phyloP scores from a whole-genome alignment of 2,329 filamentous ascomycete genomes.

The Incumbomyces lentus region DNA sequence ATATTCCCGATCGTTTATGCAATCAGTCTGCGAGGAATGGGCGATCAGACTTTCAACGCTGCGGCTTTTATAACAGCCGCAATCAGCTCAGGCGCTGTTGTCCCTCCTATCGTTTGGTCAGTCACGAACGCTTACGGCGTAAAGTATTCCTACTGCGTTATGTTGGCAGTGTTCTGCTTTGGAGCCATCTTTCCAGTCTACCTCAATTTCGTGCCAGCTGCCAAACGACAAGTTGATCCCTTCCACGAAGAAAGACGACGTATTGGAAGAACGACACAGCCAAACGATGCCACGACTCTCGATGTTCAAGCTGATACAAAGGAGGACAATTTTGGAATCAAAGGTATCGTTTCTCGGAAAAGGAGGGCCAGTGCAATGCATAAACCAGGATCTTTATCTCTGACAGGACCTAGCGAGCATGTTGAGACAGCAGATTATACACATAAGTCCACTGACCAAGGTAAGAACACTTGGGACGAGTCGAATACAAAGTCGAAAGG shows the following conservation, averaged over 20 bases:
- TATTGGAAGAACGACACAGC: background rate
- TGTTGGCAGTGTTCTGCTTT: slow-evolving; percentile 41
- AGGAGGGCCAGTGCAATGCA: background rate
- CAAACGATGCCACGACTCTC: background rate
- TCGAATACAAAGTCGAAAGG: too few relatives aligned
- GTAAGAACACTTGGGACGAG: background rate
- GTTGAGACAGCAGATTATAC: background rate
- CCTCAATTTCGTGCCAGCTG: slow-evolving; percentile 39
- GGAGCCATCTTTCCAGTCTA: slow-evolving; percentile 46
- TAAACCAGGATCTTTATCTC: background rate
- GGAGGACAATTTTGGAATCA: background rate
- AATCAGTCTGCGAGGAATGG: slow-evolving; percentile 48
- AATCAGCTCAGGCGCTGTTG: slow-evolving; percentile 44
- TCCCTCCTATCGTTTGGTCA: slow-evolving; percentile 42
- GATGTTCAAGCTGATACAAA: background rate
- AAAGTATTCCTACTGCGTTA: slow-evolving; percentile 43
- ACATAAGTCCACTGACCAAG: background rate
- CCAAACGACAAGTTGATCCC: slow-evolving; percentile 43
- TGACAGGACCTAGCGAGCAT: background rate
- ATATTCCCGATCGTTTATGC: slow-evolving; percentile 51
- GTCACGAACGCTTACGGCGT: slow-evolving; percentile 31
- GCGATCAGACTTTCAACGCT: slow-evolving; percentile 48
- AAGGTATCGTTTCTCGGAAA: background rate
- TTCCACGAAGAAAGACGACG: slow-evolving; percentile 23
- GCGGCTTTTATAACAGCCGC: slow-evolving; percentile 44